Evolutionary conservation across 371 early-diverging fungal species (phyloP).

Genomic region (Blastocladiella emersonii): DNA sequence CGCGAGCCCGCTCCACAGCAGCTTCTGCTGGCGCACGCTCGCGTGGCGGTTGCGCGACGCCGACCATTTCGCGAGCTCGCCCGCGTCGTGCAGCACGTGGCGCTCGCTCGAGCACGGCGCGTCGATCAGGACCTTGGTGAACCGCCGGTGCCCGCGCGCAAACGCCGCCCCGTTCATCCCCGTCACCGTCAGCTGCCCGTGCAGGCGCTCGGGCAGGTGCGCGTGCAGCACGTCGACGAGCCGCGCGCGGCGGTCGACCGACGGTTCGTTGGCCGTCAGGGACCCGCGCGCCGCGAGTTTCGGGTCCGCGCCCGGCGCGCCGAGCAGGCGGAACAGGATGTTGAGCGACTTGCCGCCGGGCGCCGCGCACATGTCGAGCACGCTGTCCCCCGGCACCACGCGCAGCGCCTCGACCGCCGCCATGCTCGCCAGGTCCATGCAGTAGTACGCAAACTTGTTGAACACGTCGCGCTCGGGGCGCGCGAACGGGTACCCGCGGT

Average conservation of each 20-base stretch:
- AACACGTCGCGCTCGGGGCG: constrained; percentile 22
- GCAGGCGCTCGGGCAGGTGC: constrained; percentile 34
- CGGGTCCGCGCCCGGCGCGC: constrained; percentile 9
- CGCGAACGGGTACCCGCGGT: constrained; percentile 16
- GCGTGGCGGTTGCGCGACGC: constrained; percentile 31
- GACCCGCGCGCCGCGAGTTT: constrained; percentile 15
- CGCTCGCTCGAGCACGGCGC: constrained; percentile 71
- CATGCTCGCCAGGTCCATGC: constrained; percentile 28
- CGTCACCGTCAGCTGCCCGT: constrained; percentile 13
- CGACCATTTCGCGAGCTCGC: constrained; percentile 36
- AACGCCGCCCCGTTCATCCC: constrained; percentile 32
- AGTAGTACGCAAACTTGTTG: constrained; percentile 31
- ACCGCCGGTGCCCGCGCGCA: constrained; percentile 25
- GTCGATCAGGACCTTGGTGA: constrained; percentile 52
- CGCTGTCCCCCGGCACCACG: constrained; percentile 15
- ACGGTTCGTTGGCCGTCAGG: constrained; percentile 38
- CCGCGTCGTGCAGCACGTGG: constrained; percentile 38
- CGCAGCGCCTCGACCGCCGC: constrained; percentile 28
- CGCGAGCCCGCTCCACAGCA: constrained; percentile 44
- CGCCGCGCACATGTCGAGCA: constrained; percentile 38
- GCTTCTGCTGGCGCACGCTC: constrained; percentile 35
- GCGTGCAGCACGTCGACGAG: constrained; percentile 36
- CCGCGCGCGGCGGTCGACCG: constrained; percentile 35
- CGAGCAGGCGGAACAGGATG: constrained; percentile 28
- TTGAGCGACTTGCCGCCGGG: constrained; percentile 53